A percentile compares a stretch with the other conserved stretches of the same genome.
Evolutionary conservation across 2,329 filamentous ascomycete genomes (phyloP).

Genomic region (Neofusicoccum ribis): DNA sequence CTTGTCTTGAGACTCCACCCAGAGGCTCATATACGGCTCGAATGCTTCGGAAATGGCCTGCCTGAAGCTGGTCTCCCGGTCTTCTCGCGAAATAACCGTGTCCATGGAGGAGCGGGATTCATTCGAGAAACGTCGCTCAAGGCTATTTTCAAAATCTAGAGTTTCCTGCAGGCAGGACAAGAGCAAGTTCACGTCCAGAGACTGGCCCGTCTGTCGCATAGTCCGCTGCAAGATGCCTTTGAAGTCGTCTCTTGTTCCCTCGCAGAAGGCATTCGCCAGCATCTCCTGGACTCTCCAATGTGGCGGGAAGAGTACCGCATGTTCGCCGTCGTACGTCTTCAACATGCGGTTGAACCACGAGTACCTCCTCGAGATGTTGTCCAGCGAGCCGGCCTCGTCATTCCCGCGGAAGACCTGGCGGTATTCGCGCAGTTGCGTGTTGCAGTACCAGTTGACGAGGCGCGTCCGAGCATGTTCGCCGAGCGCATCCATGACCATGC

Average conservation of each 20-base stretch:
- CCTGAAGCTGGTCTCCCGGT: constrained; percentile 75
- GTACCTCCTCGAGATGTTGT: constrained; percentile 94
- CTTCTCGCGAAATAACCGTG: constrained; percentile 77
- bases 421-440: constrained; percentile 93
- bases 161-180: constrained; percentile 92
- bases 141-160: constrained; percentile 89
- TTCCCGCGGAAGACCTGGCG: constrained; percentile 93
- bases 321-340: constrained; percentile 93
- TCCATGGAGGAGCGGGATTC: constrained; percentile 80
- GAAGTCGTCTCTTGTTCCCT: constrained; percentile 93
- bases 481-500: constrained; percentile 89
- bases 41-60: constrained; percentile 95
- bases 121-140: constrained; percentile 80
- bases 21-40: constrained; percentile 92
- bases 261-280: constrained; percentile 88
- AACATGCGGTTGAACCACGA: constrained; percentile 96
- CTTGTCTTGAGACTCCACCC: constrained; percentile 95
- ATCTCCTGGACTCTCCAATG: constrained; percentile 90
- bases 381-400: constrained; percentile 84
- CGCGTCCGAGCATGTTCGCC: constrained; percentile 82
- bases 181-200: constrained; percentile 84
- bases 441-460: constrained; percentile 95
- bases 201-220: constrained; percentile 68
- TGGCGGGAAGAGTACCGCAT: constrained; percentile 80
- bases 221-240: constrained; percentile 87